Conservation (phyloP, 257 asterid genomes). For the Forsythia suspensa region DNA sequence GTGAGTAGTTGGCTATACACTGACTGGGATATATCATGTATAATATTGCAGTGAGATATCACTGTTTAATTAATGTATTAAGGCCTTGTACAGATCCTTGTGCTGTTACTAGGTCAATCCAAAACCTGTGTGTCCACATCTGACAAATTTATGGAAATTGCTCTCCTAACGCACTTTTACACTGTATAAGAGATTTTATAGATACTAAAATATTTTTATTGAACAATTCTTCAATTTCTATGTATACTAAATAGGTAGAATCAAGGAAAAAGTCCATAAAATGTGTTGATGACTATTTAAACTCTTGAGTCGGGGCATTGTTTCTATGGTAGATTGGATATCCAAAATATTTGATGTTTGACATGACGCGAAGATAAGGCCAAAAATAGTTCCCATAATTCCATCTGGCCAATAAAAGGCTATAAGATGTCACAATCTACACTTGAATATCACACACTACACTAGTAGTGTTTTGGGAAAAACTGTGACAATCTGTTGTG, state of each 20-base stretch:
- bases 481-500: neutral
- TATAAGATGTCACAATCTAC: conserved; percentile 45
- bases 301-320: neutral
- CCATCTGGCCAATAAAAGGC: conserved; percentile 43
- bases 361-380: conserved; percentile 50
- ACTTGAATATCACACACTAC: conserved; percentile 41
- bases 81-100: neutral
- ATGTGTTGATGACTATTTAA: no score
- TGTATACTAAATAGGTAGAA: neutral
- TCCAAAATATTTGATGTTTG: conserved; percentile 27
- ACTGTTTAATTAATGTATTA: neutral
- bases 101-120: neutral
- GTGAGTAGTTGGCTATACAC: neutral
- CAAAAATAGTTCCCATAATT: conserved; percentile 48
- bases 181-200: neutral
- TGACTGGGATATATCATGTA: neutral
- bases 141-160: neutral
- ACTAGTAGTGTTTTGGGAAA: neutral
- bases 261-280: no score
- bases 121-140: neutral
- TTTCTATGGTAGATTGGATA: conserved; percentile 16
- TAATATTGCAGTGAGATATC: conserved; percentile 13
- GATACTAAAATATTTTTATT: no score
- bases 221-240: neutral
- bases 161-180: neutral